Base-by-base conservation (phyloP, 2,329 filamentous ascomycete genomes). In the Arthroderma uncinatum region DNA sequence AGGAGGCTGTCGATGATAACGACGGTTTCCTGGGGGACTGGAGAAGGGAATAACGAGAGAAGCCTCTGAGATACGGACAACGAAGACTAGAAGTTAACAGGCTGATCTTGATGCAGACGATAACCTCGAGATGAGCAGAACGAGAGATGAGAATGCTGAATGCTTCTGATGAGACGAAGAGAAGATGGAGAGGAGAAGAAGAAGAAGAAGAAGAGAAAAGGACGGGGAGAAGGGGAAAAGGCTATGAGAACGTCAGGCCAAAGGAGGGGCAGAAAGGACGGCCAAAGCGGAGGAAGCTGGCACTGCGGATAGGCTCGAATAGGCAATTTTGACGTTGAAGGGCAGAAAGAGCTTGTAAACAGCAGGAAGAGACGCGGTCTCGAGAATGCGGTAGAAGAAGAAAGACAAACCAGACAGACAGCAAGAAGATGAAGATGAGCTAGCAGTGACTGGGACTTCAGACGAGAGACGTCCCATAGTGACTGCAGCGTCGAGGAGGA, bases 41-140 rank as follows among this genome's bases (percentile, higher is more conserved):
- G 55, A 37, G 58, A 58, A 60, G 61, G 59, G 72, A 79, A 77
- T 76, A 81, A 80, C 76, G 74, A 71, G 79, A 81, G 81, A 75
- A 77, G 25, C 28, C 37, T 44, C 77, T 75, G 70, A 70, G 64
- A 68, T 64, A 65, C 63, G 63, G 66, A 67, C 21, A 36, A 53
- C 50, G 34, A 53, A 53, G 36, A 14, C 30, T 37, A 36, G 19
- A 19, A 40, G 16, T 19, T 8, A 33, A 52, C 47, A 8, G 9
- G n/a, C 5, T 19, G 34, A 44, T 16, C 6, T 33, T 42, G 33
- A 36, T 37, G 33, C 30, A 33, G 39, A 36, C 19, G 50, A 23
- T 37, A 53, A 53, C 36, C 16, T n/a, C 21, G 33, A 28, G 36
- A 37, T 28, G 50, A 21, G 12, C 2, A 50, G 28, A 14, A n/a